phyloP scores from a whole-genome alignment of 441 rosid species.

The Populus hybrid region DNA sequence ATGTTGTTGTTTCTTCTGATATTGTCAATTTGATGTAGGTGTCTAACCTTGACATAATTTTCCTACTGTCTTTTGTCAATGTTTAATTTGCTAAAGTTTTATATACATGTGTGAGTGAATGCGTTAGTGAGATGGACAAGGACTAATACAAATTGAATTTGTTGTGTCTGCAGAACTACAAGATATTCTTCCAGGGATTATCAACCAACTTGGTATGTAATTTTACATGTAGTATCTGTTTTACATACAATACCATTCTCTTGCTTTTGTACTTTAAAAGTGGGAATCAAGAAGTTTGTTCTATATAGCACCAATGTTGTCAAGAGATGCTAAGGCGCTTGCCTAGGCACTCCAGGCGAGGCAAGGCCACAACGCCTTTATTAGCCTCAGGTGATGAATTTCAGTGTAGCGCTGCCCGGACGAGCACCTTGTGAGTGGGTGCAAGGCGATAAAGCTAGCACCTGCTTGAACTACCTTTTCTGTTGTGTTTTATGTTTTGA shows the following conservation, averaged over 20 bases:
- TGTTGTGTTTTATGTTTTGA: no score
- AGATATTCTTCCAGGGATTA: slow-evolving; percentile 11
- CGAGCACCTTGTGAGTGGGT: no score
- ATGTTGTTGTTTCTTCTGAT: neutral
- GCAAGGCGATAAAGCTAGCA: no score
- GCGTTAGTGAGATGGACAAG: neutral
- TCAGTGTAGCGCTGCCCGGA: no score
- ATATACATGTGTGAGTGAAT: neutral
- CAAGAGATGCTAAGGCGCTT: no score
- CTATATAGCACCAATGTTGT: no score
- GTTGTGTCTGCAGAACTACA: slow-evolving; percentile 8
- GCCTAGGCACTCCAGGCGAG: no score
- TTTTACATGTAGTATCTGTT: neutral
- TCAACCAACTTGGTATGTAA: slow-evolving; percentile 7
- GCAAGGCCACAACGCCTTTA: no score
- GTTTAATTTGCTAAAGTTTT: neutral
- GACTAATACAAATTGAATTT: neutral
- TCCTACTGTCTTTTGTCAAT: neutral
- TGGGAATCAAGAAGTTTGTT: no score
- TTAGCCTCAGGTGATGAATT: no score
- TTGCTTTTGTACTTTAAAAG: neutral
- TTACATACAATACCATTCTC: neutral
- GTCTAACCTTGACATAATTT: neutral
- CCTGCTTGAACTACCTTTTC: no score
- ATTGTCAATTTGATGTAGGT: neutral